Conservation (phyloP, 148 eudicot genomes). For the Cornus controversa region DNA sequence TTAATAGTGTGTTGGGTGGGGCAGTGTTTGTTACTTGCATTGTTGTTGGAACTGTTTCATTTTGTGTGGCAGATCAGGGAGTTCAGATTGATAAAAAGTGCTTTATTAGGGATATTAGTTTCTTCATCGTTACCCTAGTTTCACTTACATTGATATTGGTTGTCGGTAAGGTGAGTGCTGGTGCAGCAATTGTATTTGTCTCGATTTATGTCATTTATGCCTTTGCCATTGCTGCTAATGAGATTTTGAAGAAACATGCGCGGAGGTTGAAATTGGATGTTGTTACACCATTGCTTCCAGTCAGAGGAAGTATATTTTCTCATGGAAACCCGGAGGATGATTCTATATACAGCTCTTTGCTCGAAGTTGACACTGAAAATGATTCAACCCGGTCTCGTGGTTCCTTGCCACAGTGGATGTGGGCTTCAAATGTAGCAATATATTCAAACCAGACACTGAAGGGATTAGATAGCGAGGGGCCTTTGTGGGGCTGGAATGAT, state of each 20-base stretch:
- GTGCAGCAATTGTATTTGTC: slow-evolving; percentile 56
- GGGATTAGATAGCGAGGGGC: slow-evolving; percentile 55
- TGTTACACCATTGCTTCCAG: slow-evolving; percentile 85
- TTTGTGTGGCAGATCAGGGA: slow-evolving; percentile 60
- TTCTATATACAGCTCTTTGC: slow-evolving; percentile 55
- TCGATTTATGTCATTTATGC: slow-evolving; percentile 67
- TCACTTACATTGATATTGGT: slow-evolving; percentile 54
- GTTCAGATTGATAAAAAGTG: slow-evolving; percentile 77
- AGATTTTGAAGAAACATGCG: slow-evolving; percentile 65
- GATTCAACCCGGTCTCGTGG: slow-evolving; percentile 46
- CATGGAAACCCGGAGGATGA: slow-evolving; percentile 53
- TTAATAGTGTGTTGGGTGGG: slow-evolving; percentile 92
- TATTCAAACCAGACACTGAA: slow-evolving; percentile 66
- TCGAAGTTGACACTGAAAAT: slow-evolving; percentile 62
- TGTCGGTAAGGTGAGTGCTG: slow-evolving; percentile 58
- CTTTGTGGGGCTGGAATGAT: slow-evolving; percentile 94
- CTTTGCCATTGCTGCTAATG: slow-evolving; percentile 77
- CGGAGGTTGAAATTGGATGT: slow-evolving; percentile 64
- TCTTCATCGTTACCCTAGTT: slow-evolving; percentile 53
- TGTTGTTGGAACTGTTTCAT: slow-evolving; percentile 79
- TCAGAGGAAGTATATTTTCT: slow-evolving; percentile 59
- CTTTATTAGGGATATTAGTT: slow-evolving; percentile 75
- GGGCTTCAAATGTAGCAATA: slow-evolving; percentile 98
- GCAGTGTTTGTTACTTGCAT: slow-evolving; percentile 87
- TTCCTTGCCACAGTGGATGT: slow-evolving; percentile 97